phyloP scores from a whole-genome alignment of 2,329 filamentous ascomycete species.

The Corniculantispora saksenae region DNA sequence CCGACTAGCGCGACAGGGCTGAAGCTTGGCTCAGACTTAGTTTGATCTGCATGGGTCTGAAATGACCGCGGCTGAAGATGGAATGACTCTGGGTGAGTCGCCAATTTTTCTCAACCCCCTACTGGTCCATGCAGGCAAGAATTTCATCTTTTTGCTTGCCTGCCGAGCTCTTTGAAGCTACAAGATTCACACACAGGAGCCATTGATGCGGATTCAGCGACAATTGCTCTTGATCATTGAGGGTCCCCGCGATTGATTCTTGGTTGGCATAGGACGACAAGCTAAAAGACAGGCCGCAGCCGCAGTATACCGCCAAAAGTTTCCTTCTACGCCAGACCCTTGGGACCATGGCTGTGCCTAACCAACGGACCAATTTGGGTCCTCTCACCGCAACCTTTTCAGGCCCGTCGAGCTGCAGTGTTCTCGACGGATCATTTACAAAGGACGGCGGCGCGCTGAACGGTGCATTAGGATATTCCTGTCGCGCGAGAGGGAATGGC shows the following conservation, averaged over 20 bases:
- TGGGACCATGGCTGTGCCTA: neutral
- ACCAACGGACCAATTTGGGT: neutral
- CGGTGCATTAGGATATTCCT: neutral
- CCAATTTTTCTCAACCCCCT: neutral
- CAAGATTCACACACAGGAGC: no score
- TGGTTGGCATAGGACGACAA: no score
- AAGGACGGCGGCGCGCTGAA: neutral
- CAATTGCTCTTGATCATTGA: no score
- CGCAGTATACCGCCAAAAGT: neutral
- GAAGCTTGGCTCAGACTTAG: neutral
- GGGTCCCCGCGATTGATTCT: no score
- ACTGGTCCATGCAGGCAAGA: neutral
- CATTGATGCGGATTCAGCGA: no score
- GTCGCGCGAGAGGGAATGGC: neutral
- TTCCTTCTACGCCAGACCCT: neutral
- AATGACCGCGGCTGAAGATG: neutral
- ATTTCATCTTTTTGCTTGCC: neutral
- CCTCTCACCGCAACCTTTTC: constrained; percentile 5
- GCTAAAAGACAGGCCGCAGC: no score
- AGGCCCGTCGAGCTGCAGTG: neutral
- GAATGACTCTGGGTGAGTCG: neutral
- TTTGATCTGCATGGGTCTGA: neutral
- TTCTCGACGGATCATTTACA: neutral
- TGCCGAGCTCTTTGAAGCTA: neutral
- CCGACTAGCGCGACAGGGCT: neutral